Evolutionary conservation across 352 stramenopile genomes (phyloP).

Genomic region (Phytopythium cucurbitacearum): DNA sequence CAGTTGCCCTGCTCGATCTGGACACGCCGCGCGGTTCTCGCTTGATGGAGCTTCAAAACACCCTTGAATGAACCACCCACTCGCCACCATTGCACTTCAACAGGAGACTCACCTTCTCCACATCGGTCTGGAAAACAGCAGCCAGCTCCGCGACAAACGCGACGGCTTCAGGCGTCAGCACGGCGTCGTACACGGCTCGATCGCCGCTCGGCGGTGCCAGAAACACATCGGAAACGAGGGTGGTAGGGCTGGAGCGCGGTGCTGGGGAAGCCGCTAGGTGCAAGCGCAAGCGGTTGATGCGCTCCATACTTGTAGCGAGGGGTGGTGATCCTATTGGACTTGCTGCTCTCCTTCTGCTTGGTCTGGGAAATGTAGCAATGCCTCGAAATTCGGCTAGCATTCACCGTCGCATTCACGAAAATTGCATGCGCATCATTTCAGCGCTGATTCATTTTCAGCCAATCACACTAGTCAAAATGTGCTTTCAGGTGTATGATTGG

Average conservation of each 20-base stretch:
- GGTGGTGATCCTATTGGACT: too few relatives aligned
- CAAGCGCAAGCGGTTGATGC: constrained; percentile 30
- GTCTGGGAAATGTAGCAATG: constrained; percentile 1
- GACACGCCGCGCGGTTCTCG: constrained; percentile 42
- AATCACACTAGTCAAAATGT: background rate
- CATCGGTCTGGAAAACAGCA: constrained; percentile 60
- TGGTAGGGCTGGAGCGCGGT: background rate
- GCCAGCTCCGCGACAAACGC: constrained; percentile 86
- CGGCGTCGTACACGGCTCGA: constrained; percentile 43
- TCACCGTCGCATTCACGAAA: too few relatives aligned
- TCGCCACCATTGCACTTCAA: background rate
- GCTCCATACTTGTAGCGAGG: constrained; percentile 22
- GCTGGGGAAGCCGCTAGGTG: constrained; percentile 18
- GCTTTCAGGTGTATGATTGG: too few relatives aligned
- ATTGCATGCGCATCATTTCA: background rate
- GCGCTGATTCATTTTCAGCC: background rate
- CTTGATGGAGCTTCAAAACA: constrained; percentile 44
- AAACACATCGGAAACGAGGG: constrained; percentile 13
- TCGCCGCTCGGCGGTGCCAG: constrained; percentile 13
- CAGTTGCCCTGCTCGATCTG: constrained; percentile 57
- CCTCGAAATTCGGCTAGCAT: background rate
- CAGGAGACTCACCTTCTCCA: constrained; percentile 27
- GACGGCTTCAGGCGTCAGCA: constrained; percentile 83
- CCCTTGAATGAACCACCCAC: background rate
- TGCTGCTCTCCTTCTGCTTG: too few relatives aligned